Evolutionary conservation across 306 rosid species (phyloP).

Genomic region (Cicer judaicum): DNA sequence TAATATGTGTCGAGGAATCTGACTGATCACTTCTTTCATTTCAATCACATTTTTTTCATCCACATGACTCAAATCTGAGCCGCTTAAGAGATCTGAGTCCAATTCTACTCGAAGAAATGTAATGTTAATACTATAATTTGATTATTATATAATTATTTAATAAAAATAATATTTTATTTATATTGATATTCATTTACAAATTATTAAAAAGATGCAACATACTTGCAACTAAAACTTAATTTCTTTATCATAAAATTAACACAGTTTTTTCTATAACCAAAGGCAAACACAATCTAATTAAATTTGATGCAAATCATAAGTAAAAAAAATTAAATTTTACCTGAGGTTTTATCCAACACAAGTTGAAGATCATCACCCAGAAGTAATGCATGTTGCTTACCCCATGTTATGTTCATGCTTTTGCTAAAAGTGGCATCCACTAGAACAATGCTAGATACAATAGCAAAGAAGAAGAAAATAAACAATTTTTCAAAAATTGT

Average conservation of each 20-base stretch:
- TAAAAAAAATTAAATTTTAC: slow-evolving; percentile 30
- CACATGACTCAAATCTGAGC: no score
- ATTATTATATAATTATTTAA: no score
- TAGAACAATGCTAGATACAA: slow-evolving; percentile 33
- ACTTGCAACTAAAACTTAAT: not conserved
- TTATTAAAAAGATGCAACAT: slow-evolving; percentile 22
- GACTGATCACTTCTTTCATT: no score
- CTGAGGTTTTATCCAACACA: slow-evolving; percentile 68
- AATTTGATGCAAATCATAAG: not conserved
- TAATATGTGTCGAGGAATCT: no score
- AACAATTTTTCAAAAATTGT: slow-evolving; percentile 46
- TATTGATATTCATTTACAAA: not conserved
- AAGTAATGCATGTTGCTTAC: slow-evolving; percentile 57
- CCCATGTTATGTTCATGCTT: slow-evolving; percentile 73
- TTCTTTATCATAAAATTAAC: not conserved
- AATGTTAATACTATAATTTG: no score
- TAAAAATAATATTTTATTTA: no score
- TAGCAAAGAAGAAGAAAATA: slow-evolving; percentile 46
- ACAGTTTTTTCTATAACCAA: not conserved
- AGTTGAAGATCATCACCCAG: slow-evolving; percentile 72
- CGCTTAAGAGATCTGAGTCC: no score
- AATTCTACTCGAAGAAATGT: no score
- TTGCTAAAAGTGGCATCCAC: slow-evolving; percentile 60
- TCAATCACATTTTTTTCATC: no score
- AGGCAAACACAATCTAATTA: not conserved